Evolutionary conservation across 2,329 filamentous ascomycete genomes (phyloP), one percentile per base, ranked within the genome.

Genomic region (Fusarium nematophilum): DNA sequence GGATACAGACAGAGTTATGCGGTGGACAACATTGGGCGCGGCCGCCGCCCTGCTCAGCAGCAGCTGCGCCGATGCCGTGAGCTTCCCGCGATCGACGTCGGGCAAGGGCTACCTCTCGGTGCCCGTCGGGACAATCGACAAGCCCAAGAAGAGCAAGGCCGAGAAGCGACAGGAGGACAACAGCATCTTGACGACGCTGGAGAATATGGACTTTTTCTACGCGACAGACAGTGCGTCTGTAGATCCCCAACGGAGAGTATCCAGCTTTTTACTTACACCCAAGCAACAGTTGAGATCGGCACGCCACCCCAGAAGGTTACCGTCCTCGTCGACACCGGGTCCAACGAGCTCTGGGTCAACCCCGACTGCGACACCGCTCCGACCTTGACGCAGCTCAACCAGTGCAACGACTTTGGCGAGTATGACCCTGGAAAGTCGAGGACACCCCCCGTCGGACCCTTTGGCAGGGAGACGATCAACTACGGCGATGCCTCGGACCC

Each of bases 321-420:
- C 9, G 78, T 83, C 29, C 74, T 82, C 30, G 73, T 83, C 49
- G 81, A 83, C 55, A 83, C 81, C 0, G 83, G 83, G 13, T 85
- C 83, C 5, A 79, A 79, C 58, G 81, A 84, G 66, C 76, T 85
- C 7, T 85, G 83, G 83, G 79, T 84, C 36, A 82, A 85, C 55
- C 82, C 83, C 1, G 72, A 78, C 46, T 85, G 83, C 65, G 46
- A 66, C 4, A 74, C 73, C 5, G 74, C 81, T 0, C 74, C 70
- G 6, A 70, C 72, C 6, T 58, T 70, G 6, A 62, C 64, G 1
- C 72, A 79, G 29, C 62, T 68, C 3, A 47, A 70, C 0, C 74
- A 78, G 38, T 85, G 82, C 66, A 10, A 57, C 0, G 31, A 59
- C 0, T 80, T 80, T 45, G 78, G 81, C 3, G 70, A 74, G 33